Conservation (phyloP, 805 yeast genomes). For the Grigorovia transvaalensis region DNA sequence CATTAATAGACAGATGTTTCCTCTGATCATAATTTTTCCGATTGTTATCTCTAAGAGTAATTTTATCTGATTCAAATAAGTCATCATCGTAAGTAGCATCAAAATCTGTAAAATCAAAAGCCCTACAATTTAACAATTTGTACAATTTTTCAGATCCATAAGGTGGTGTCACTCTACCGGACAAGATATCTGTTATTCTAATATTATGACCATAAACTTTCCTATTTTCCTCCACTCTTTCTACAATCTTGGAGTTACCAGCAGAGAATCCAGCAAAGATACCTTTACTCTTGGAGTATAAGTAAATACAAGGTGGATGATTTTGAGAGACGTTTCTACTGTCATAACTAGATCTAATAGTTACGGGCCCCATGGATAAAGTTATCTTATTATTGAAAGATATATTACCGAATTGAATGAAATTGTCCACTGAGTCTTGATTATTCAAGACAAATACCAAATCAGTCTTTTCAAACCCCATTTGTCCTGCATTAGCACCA, state of each 20-base stretch:
- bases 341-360: slow-evolving; percentile 95
- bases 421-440: slow-evolving; percentile 81
- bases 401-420: slow-evolving; percentile 87
- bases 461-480: slow-evolving; percentile 94
- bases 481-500: slow-evolving; percentile 88
- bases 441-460: slow-evolving; percentile 89
- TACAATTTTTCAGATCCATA: slow-evolving; percentile 79
- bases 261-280: slow-evolving; percentile 94
- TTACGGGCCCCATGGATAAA: slow-evolving; percentile 95
- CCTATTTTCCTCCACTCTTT: slow-evolving; percentile 93
- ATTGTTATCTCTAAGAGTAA: no score
- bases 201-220: slow-evolving; percentile 84
- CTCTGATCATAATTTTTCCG: neutral
- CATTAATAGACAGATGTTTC: neutral
- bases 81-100: neutral
- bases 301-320: slow-evolving; percentile 79
- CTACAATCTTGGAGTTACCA: slow-evolving; percentile 94
- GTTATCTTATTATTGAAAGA: slow-evolving; percentile 93
- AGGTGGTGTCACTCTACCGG: slow-evolving; percentile 84
- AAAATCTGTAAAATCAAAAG: slow-evolving; percentile 45
- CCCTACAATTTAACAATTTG: slow-evolving; percentile 76
- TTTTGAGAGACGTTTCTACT: slow-evolving; percentile 89
- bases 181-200: slow-evolving; percentile 71
- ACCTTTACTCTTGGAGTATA: slow-evolving; percentile 95
- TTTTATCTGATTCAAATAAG: no score